Base-by-base conservation (phyloP, 306 rosid genomes). In the Alnus rubra region DNA sequence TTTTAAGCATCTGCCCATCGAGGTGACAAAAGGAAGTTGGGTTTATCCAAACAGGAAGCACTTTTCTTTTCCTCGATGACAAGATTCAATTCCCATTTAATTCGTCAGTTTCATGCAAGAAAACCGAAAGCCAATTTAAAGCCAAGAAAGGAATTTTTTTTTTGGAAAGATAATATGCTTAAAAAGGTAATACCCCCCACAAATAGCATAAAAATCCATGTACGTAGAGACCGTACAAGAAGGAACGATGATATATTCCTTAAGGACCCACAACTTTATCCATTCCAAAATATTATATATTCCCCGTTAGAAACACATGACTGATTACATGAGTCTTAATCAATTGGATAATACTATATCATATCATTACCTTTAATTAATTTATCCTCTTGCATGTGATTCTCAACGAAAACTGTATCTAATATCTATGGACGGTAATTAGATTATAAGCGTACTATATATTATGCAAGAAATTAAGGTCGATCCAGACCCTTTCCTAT, bases 81-180 rank as follows among this genome's bases (percentile, higher is more conserved):
- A 19, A 71, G 58, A 71, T 71, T 71, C 75, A 9, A 49, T 33
- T 47, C 28, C 28, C 56, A 48, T 45, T 11, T 3, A 47, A 30
- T 44, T 23, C 28, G 28, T 23, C 28, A 23, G 28, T 23, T 19
- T 45, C 18, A 49, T 39, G 11, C 23, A 35, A 37, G 23, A 18
- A 69, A 69, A 69, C 53, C 53, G 53, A 69, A 69, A 69, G 55
- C 39, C 33, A 47, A 69, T 69, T 19, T 19, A n/a, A 69, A 69
- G 52, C 45, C 14, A 69, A 45, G 54, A 69, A n/a, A n/a, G 11
- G 33, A 11, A n/a, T 9, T 5, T 37, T 37, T 37, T n/a, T 8
- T 10, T 9, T 69, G 73, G 9, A 69, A 50, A 30, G 31, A 47
- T 47, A 48, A 16, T 45, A 44, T 70, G 35, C 74, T 70, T 23